A percentile compares a stretch with the other conserved stretches of the same genome.
Conservation (phyloP, 768 basidiomycete species). For the Suillus subluteus region DNA sequence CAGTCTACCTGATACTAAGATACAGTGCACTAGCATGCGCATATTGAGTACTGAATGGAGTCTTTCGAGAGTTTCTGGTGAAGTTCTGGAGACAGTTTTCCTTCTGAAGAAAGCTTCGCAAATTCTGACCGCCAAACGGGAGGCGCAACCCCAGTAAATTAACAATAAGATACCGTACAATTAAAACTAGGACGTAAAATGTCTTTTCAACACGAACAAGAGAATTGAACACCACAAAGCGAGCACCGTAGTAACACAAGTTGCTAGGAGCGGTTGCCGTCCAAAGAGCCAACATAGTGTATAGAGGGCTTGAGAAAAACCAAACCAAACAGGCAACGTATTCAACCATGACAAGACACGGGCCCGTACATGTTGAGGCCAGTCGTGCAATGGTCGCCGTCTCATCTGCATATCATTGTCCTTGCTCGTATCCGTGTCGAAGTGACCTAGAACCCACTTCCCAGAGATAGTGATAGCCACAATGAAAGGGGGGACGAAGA, state of each 20-base stretch:
- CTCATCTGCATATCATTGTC: background rate
- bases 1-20: background rate
- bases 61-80: background rate
- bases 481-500: background rate
- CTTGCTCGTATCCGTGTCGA: background rate
- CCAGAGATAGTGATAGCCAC: background rate
- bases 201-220: background rate
- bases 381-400: background rate
- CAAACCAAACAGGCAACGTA: background rate
- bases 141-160: background rate
- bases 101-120: background rate
- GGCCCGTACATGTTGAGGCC: background rate
- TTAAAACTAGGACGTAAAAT: background rate
- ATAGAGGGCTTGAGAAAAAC: background rate
- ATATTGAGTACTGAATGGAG: background rate
- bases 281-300: background rate
- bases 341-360: constrained; percentile 1
- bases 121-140: background rate
- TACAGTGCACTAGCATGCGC: background rate
- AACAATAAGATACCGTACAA: background rate
- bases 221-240: background rate
- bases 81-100: background rate
- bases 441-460: constrained; percentile 4
- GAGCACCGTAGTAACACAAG: background rate
- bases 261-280: background rate